A percentile compares a stretch with the other conserved stretches of the same genome.
Conservation (phyloP, 2,329 filamentous ascomycete species). For the Botrytis fabae region DNA sequence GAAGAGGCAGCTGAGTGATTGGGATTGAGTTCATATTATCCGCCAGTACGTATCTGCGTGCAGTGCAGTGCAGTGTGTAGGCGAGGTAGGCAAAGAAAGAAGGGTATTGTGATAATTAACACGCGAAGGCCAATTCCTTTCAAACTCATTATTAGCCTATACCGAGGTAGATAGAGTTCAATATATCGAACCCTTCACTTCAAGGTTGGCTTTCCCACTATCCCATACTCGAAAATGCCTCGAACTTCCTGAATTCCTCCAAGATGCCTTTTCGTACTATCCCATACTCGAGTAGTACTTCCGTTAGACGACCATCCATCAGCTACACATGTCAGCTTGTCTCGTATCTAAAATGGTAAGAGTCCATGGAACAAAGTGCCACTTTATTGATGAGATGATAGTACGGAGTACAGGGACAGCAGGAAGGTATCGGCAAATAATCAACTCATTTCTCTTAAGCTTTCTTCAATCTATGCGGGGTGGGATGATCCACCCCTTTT, state of each 20-base stretch:
- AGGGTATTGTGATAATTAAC: not conserved
- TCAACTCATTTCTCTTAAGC: not conserved
- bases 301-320: not conserved
- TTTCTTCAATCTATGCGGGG: not conserved
- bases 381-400: not conserved
- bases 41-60: not conserved
- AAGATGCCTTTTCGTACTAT: not conserved
- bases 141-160: not conserved
- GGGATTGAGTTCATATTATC: not conserved
- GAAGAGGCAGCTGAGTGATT: not conserved
- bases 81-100: not conserved
- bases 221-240: not conserved
- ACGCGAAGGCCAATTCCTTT: too few species aligned
- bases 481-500: slow-evolving; percentile 1
- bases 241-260: not conserved
- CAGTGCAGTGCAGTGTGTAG: not conserved
- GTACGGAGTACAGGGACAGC: not conserved
- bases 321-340: not conserved
- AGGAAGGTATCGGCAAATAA: not conserved
- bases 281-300: not conserved
- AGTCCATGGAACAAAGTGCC: not conserved
- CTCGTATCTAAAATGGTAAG: not conserved
- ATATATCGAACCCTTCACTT: not conserved
- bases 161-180: not conserved
- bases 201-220: not conserved